A percentile compares a stretch with the other conserved stretches of the same genome.
phyloP scores from a whole-genome alignment of 176 grass and related monocot species.

The Oryza meridionalis region DNA sequence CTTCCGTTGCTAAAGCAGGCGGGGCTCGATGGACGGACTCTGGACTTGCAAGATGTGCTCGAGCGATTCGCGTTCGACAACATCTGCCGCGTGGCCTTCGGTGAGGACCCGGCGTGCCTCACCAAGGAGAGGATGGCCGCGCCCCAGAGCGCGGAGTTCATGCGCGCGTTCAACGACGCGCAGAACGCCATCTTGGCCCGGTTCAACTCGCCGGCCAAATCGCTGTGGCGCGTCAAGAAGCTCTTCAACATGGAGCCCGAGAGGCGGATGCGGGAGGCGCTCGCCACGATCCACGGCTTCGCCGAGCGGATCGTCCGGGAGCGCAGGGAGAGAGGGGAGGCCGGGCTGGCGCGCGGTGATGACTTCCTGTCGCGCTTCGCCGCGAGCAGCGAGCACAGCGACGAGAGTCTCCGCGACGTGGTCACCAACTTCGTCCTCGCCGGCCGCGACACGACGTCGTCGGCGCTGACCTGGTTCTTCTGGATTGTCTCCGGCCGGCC shows the following conservation, averaged over 20 bases:
- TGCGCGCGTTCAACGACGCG: conserved; percentile 51
- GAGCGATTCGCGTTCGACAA: conserved; percentile 71
- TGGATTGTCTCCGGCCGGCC: conserved; percentile 58
- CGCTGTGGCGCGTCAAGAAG: conserved; percentile 62
- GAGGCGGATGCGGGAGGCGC: conserved; percentile 43
- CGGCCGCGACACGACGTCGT: conserved; percentile 78
- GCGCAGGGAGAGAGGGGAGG: conserved; percentile 14
- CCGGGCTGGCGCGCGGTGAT: background rate
- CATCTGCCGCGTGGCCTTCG: conserved; percentile 38
- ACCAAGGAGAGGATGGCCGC: conserved; percentile 1
- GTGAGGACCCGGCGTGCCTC: conserved; percentile 59
- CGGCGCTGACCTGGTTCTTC: conserved; percentile 81
- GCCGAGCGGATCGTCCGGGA: conserved; percentile 45
- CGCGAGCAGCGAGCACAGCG: conserved; percentile 33
- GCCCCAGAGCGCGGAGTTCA: conserved; percentile 34
- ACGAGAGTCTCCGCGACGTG: conserved; percentile 60
- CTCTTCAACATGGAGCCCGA: conserved; percentile 53
- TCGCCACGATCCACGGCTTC: conserved; percentile 50
- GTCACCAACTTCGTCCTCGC: conserved; percentile 74
- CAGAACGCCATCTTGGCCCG: conserved; percentile 37
- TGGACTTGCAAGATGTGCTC: conserved; percentile 67
- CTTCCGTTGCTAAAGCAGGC: conserved; percentile 51
- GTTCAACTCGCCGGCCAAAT: conserved; percentile 54
- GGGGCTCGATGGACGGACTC: background rate
- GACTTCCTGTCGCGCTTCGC: conserved; percentile 73